Evolutionary conservation across 1,139 yeast genomes (phyloP).

Genomic region (Citeromyces siamensis): DNA sequence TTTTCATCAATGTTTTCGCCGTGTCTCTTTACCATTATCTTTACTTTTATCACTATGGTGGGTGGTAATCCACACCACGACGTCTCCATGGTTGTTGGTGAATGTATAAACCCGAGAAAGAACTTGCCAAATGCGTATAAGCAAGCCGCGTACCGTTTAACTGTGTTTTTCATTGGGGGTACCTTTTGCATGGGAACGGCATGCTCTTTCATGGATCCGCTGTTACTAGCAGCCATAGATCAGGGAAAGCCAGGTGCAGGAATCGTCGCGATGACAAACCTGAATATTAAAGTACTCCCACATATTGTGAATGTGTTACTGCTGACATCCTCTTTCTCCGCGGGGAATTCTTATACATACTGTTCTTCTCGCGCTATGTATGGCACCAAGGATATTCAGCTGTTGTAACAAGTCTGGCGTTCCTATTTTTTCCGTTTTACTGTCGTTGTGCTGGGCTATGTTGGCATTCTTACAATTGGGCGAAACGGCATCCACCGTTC

Average conservation of each 20-base stretch:
- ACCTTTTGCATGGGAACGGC: conserved; percentile 48
- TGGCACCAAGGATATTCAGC: conserved; percentile 39
- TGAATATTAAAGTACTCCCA: conserved; percentile 38
- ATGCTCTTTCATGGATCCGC: conserved; percentile 39
- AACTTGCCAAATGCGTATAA: conserved; percentile 69
- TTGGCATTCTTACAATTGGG: conserved; percentile 45
- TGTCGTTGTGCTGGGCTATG: conserved; percentile 26
- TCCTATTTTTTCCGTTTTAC: conserved; percentile 19
- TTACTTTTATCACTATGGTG: conserved; percentile 73
- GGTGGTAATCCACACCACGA: conserved; percentile 70
- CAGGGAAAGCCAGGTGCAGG: conserved; percentile 45
- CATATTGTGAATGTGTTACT: conserved; percentile 50
- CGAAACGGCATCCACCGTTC: conserved; percentile 47
- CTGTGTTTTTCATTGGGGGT: conserved; percentile 56
- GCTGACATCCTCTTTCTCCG: conserved; percentile 53
- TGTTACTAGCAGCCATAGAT: conserved; percentile 26
- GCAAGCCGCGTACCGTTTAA: conserved; percentile 65
- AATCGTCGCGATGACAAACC: conserved; percentile 43
- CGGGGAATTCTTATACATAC: conserved; percentile 63
- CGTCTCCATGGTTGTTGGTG: conserved; percentile 76
- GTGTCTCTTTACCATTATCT: conserved; percentile 60
- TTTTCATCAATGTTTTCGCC: conserved; percentile 55
- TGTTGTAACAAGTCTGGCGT: conserved; percentile 37
- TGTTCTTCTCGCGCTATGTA: conserved; percentile 47
- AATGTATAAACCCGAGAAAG: conserved; percentile 62